Evolutionary conservation across 805 yeast genomes (phyloP), one percentile per base, ranked within the genome.

Genomic region (Brettanomyces bruxellensis): DNA sequence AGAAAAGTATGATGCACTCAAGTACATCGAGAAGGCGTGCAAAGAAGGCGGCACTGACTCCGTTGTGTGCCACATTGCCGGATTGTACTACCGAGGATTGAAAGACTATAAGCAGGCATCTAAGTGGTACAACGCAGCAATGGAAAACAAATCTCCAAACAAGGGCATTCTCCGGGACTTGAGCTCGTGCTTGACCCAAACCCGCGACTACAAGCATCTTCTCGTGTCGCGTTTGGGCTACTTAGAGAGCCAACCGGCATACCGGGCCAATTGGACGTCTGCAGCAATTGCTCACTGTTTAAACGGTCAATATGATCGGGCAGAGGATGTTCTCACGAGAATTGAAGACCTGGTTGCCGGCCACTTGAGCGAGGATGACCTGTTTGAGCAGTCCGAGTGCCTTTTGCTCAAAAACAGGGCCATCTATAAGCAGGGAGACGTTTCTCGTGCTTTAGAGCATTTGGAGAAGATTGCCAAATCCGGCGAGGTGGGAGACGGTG

Each of bases 251-350:
- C 82, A 76, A 55, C 80, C 93, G 9, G 95, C 95, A 0, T 86
- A 79, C 60, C 76, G 96, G 52, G 89, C 91, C 50, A 86, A 87
- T 59, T 90, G 96, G 96, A 85, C 95, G 1, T 82, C 83, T 0
- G 72, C 85, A 44, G 96, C 95, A 1, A 73, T 88, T 39, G 95
- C 97, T 1, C 87, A 84, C 59, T 86, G 86, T 62, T 70, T 90
- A 59, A 78, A 77, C 60, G 75, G 76, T 25, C 86, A 89, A 57
- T 75, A 72, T 57, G 70, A 68, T 35, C 78, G 77, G 24, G 91
- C 96, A 5, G 81, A 82, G 47, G 76, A 76, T 47, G 85, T 91
- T 2, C 72, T 90, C 55, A 59, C 76, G 22, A 81, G 84, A 55
- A 87, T 86, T 56, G 96, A 91, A 62, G 81, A 76, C 30, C 67